Evolutionary conservation across 768 basidiomycete species (phyloP), one percentile per base, ranked within the genome.

Genomic region (Suillus tomentosus): DNA sequence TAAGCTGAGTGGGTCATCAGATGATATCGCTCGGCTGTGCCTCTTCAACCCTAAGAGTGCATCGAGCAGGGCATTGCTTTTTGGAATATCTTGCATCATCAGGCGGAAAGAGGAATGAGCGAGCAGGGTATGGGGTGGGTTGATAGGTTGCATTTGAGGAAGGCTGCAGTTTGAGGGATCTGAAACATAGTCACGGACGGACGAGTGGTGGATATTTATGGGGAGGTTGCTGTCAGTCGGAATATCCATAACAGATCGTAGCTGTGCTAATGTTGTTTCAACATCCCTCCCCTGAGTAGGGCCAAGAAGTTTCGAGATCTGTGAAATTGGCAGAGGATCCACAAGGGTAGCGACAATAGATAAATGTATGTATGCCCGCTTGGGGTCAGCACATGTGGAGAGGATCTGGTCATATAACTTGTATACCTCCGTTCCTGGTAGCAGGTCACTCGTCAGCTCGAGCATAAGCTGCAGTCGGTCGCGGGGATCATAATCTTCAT

Each of bases 221-320:
- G 51, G 51, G 27, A 53, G 15, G 31, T 27, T 31, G 2, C 9
- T 53, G 15, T 31, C 27, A 31, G 27, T 19, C 9, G 27, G 51
- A 31, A 53, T 53, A 53, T 53, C 51, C 27, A 53, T 53, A 15
- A 53, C 17, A 53, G 27, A 53, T 17, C 17, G 17, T 19, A 53
- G 51, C 17, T 53, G 51, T 31, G 27, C 8, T 10, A 53, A 53
- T 19, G 51, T 53, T 31, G 17, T 53, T 53, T 53, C 51, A 4
- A 31, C 8, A 53, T 34, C 51, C 17, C 51, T 53, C 10, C 51
- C 51, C 31, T 19, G 31, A 34, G 17, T 31, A 34, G 31, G 51
- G 31, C 51, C 51, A 53, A 53, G 51, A 53, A 53, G 51, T 53
- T 53, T 53, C 51, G 17, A 53, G 10, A 53, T 53, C 27, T 53